phyloP scores from a whole-genome alignment of 768 basidiomycete species.

The Terana coerulea region DNA sequence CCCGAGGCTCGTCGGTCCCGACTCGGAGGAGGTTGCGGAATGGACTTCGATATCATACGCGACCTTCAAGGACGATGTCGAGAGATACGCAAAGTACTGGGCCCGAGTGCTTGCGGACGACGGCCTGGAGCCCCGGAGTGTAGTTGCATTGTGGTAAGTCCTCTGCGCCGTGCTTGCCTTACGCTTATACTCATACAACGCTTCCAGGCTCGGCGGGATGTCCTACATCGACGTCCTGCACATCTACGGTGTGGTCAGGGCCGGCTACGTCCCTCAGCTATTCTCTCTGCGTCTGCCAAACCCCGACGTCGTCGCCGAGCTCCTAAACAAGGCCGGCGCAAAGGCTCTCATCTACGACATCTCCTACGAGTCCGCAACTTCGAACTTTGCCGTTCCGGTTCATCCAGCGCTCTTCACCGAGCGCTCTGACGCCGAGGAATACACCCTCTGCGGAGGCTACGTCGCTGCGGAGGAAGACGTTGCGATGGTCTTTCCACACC shows the following conservation, averaged over 20 bases:
- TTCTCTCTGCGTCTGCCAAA: constrained; percentile 73
- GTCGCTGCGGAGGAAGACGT: constrained; percentile 36
- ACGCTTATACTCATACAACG: constrained; percentile 3
- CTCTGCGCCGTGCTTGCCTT: neutral
- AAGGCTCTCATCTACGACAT: constrained; percentile 62
- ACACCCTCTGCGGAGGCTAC: constrained; percentile 42
- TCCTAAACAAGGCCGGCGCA: constrained; percentile 54
- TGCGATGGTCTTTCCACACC: constrained; percentile 73
- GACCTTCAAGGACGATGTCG: constrained; percentile 60
- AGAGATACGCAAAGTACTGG: constrained; percentile 62
- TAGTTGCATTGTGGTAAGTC: constrained; percentile 68
- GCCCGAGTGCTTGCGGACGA: constrained; percentile 37
- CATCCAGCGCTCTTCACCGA: constrained; percentile 42
- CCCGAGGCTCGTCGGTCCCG: constrained; percentile 39
- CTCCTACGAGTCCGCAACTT: constrained; percentile 43
- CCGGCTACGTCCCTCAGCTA: constrained; percentile 69
- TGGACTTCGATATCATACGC: constrained; percentile 61
- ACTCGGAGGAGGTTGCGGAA: constrained; percentile 36
- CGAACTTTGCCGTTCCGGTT: constrained; percentile 45
- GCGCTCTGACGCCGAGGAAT: constrained; percentile 32
- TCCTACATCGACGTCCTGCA: constrained; percentile 65
- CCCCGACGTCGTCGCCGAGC: constrained; percentile 61
- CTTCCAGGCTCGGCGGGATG: constrained; percentile 62
- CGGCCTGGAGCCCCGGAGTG: constrained; percentile 45
- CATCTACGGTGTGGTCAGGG: constrained; percentile 69